Evolutionary conservation across 2,329 filamentous ascomycete genomes (phyloP).

Genomic region (Ampelomyces quisqualis): DNA sequence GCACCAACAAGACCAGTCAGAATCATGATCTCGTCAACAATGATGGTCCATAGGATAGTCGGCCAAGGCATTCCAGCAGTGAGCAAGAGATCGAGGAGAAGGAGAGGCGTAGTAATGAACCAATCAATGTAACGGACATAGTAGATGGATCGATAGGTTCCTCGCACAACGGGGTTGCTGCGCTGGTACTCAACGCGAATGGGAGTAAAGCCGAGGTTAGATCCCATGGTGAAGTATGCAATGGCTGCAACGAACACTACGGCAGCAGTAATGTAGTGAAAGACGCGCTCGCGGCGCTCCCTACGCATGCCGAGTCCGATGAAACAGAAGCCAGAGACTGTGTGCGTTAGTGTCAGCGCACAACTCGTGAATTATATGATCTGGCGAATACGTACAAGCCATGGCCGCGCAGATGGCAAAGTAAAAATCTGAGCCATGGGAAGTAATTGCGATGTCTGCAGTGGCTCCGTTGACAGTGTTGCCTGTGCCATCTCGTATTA

Average conservation of each 20-base stretch:
- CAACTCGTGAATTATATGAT: too few species aligned
- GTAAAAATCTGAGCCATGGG: conserved; percentile 62
- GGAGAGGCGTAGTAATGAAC: conserved; percentile 64
- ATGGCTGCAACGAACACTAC: conserved; percentile 62
- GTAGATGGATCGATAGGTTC: conserved; percentile 62
- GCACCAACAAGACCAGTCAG: conserved; percentile 67
- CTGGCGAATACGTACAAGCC: conserved; percentile 35
- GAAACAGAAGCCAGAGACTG: conserved; percentile 54
- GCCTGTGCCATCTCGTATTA: conserved; percentile 19
- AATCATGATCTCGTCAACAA: conserved; percentile 67
- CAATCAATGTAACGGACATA: conserved; percentile 68
- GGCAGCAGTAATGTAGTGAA: conserved; percentile 64
- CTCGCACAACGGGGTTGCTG: conserved; percentile 48
- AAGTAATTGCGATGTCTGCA: conserved; percentile 60
- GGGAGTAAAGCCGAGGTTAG: conserved; percentile 63
- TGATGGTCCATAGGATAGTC: conserved; percentile 61
- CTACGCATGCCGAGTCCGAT: conserved; percentile 56
- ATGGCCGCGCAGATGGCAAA: conserved; percentile 63
- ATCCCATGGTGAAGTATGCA: conserved; percentile 67
- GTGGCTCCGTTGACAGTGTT: conserved; percentile 49
- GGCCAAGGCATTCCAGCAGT: conserved; percentile 66
- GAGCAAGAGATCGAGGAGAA: conserved; percentile 63
- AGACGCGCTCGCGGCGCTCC: conserved; percentile 58
- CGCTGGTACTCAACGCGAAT: conserved; percentile 62
- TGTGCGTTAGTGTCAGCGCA: too few species aligned